phyloP scores from a whole-genome alignment of 1,284 basidiomycete species.

The Stereum hirsutum region DNA sequence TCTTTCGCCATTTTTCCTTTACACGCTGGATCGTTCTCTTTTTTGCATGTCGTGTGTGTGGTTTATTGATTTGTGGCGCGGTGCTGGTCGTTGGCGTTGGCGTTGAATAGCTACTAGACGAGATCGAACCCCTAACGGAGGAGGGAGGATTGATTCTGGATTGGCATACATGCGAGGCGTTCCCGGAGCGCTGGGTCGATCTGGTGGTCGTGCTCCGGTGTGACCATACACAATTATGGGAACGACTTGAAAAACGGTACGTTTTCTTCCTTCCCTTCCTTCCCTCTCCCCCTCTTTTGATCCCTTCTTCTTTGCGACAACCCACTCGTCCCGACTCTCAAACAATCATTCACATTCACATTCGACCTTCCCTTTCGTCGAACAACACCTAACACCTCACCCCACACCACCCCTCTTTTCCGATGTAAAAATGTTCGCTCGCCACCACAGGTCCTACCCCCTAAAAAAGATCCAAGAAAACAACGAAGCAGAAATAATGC shows the following conservation, averaged over 20 bases:
- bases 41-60: background rate
- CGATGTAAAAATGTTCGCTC: background rate
- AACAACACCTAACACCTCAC: background rate
- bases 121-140: constrained; percentile 67
- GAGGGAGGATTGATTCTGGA: constrained; percentile 85
- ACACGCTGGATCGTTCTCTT: no score
- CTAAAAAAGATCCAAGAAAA: constrained; percentile 97
- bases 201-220: constrained; percentile 93
- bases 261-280: no score
- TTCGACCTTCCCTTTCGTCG: background rate
- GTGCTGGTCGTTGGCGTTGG: no score
- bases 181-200: constrained; percentile 96
- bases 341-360: constrained; percentile 1
- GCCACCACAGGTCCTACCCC: constrained; percentile 63
- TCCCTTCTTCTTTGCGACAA: no score
- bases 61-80: no score
- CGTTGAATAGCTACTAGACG: constrained; percentile 65
- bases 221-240: constrained; percentile 86
- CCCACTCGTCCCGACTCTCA: background rate
- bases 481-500: constrained; percentile 98
- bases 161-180: constrained; percentile 95
- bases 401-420: background rate
- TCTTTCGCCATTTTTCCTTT: background rate
- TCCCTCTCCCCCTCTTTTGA: no score
- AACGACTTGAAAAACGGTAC: constrained; percentile 87